phyloP scores from a whole-genome alignment of 2,329 filamentous ascomycete species.

The Dactylellina sp. region DNA sequence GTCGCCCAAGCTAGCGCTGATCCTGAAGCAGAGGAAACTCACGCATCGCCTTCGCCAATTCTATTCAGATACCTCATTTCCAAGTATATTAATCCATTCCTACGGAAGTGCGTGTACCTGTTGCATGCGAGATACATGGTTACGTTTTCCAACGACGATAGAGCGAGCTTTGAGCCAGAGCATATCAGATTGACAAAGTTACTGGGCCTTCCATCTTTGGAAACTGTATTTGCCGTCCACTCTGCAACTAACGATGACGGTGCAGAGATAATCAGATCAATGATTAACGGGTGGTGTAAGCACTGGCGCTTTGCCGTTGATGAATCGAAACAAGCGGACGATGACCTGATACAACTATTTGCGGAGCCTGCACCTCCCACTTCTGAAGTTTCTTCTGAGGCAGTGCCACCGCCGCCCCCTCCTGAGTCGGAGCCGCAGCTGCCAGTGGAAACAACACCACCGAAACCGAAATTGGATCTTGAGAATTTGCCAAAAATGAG shows the following conservation, averaged over 20 bases:
- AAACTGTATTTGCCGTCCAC: conserved; percentile 78
- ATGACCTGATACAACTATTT: conserved; percentile 28
- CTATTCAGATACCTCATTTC: conserved; percentile 66
- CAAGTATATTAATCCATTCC: conserved; percentile 88
- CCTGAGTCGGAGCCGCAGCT: conserved; percentile 62
- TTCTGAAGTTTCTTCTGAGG: conserved; percentile 27
- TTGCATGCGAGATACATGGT: conserved; percentile 89
- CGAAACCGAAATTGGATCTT: conserved; percentile 10
- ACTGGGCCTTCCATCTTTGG: conserved; percentile 80
- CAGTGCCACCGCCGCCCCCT: not conserved
- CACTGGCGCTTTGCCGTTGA: conserved; percentile 55
- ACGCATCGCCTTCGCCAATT: conserved; percentile 34
- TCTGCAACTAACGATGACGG: conserved; percentile 64
- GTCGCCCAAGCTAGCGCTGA: conserved; percentile 16
- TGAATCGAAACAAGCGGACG: conserved; percentile 58
- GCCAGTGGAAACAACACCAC: conserved; percentile 6
- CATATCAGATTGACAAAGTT: conserved; percentile 82
- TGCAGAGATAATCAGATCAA: conserved; percentile 65
- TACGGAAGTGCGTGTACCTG: conserved; percentile 85
- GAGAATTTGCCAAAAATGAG: conserved; percentile 30
- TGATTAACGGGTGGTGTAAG: conserved; percentile 65
- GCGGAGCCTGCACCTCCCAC: conserved; percentile 29
- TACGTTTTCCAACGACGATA: conserved; percentile 77
- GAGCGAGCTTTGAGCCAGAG: conserved; percentile 71
- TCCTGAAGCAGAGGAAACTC: conserved; percentile 11